Evolutionary conservation across 257 asterid genomes (phyloP), one percentile per base, ranked within the genome.

Genomic region (Salvia hispanica): DNA sequence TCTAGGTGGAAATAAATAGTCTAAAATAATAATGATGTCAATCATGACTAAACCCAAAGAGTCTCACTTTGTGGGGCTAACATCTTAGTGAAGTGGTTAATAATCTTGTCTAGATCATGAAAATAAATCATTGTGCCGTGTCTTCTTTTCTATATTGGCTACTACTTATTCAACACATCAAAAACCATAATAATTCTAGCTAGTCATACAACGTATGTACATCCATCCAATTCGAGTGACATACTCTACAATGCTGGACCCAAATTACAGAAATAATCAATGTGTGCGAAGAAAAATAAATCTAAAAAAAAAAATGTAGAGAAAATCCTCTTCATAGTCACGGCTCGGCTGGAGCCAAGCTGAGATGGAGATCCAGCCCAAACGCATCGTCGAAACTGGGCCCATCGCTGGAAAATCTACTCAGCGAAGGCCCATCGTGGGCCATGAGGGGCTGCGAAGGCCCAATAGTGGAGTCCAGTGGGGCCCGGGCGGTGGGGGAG

Each of bases 301-400:
- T 18, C 37, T 60, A 85, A 84, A 46, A 80, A 46, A 80, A 70
- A 83, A 73, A 67, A 79, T 85, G 67, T 82, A 80, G 90, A 85
- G 73, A 77, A 64, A 1, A 25, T 25, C 31, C 31, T 1, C 31
- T 25, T 2, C 31, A 25, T 0, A 25, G 31, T 40, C 45, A 40
- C 9, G 95, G 95, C 69, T 82, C 91, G 69, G 98, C 86, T 61
- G 98, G 98, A 5, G 97, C 98, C 42, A 92, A 84, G 78, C 97
- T 86, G 33, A 92, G 94, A 48, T 92, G 98, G 13, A 92, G 76
- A 81, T 92, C 96, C 71, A 92, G 79, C 74, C 97, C 98, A 72
- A 89, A 71, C 18, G 78, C 83, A 14, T 92, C 97, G 44, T 88
- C 96, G n/a, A 83, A 78, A 52, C 31, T 64, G 9, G 91, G 88